Base-by-base conservation (phyloP, 106 monocot species). In the Allium sativum region DNA sequence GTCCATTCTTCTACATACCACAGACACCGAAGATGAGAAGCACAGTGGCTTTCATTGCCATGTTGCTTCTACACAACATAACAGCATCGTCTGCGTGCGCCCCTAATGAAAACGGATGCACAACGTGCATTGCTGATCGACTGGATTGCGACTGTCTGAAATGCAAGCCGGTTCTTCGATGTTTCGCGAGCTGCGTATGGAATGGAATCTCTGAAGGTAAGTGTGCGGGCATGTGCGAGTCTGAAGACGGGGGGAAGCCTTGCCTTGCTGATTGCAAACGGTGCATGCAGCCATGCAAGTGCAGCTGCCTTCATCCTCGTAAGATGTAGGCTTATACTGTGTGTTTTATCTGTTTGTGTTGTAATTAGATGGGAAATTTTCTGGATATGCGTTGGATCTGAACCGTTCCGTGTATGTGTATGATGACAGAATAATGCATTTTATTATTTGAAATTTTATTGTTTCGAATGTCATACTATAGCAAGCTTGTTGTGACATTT, bases 341-440 rank as follows among this genome's bases (percentile, higher is more conserved):
- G 8, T 55, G 42, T 14, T 59, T 13, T 59, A 6, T 40, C 12
- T 5, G 42, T 59, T 42, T 8, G 31, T 40, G 59, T 9, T n/a
- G 55, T 17, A 21, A 64, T 55, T 15, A 55, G 3, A 15, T 47
- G 65, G 41, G 45, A 57, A 19, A 13, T 19, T 48, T 66, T 73
- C 18, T 41, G 59, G 58, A 73, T 56, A 48, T 58, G 45, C 14
- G 73, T 70, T 51, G 79, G 65, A 15, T 78, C 79, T 21, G 83
- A 75, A 31, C 31, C 5, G 31, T 31, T 31, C 31, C n/a, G n/a
- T n/a, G n/a, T n/a, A n/a, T 31, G 5, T 31, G 31, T 31, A 31
- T 31, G 31, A 5, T 31, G 31, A 2, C 31, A 31, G 31, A 31
- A 31, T 31, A 31, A 31, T 31, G 31, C 31, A 31, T 2, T 31